These are phyloP conservation scores for Immersiporthe knoxdaviesiana DNA, from an alignment of 2,329 filamentous ascomycete genomes.

Conservation along the genomic window DNA sequence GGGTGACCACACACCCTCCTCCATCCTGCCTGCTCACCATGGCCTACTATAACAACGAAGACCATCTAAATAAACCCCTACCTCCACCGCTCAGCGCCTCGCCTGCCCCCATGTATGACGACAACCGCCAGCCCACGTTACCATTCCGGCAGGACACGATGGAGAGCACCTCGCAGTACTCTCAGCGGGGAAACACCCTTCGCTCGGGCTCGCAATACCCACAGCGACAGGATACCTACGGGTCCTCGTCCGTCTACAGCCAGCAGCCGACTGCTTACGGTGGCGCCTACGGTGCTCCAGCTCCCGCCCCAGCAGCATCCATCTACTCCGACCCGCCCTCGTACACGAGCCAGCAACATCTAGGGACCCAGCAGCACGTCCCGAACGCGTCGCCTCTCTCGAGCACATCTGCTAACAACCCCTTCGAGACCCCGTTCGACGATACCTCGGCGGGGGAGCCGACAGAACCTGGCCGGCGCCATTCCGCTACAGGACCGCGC, in stretches of 20 bases:
- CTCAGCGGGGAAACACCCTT: conserved; percentile 44
- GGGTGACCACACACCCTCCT: conserved; percentile 26
- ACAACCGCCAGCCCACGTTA: conserved; percentile 25
- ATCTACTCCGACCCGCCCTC: conserved; percentile 40
- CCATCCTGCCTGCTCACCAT: conserved; percentile 45
- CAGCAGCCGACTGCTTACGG: conserved; percentile 35
- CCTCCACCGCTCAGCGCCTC: conserved; percentile 26
- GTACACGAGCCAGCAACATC: conserved; percentile 41
- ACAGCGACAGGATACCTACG: conserved; percentile 25
- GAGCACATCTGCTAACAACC: conserved; percentile 50
- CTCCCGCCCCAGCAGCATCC: conserved; percentile 40
- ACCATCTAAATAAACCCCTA: conserved; percentile 31
- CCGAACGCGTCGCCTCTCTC: conserved; percentile 31
- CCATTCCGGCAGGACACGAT: conserved; percentile 23
- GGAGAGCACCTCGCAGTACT: conserved; percentile 25
- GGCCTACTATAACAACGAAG: conserved; percentile 61
- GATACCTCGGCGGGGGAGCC: conserved; percentile 49
- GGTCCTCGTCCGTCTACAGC: conserved; percentile 25
- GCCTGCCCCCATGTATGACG: conserved; percentile 26
- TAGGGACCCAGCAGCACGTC: conserved; percentile 35
- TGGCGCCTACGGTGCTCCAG: conserved; percentile 49
- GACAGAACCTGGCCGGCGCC: conserved; percentile 50
- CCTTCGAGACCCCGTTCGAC: conserved; percentile 70
- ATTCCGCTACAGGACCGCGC: conserved; percentile 60
- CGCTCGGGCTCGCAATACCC: conserved; percentile 33